Evolutionary conservation across 768 basidiomycete species (phyloP).

Genomic region (Lactarius hengduanensis): DNA sequence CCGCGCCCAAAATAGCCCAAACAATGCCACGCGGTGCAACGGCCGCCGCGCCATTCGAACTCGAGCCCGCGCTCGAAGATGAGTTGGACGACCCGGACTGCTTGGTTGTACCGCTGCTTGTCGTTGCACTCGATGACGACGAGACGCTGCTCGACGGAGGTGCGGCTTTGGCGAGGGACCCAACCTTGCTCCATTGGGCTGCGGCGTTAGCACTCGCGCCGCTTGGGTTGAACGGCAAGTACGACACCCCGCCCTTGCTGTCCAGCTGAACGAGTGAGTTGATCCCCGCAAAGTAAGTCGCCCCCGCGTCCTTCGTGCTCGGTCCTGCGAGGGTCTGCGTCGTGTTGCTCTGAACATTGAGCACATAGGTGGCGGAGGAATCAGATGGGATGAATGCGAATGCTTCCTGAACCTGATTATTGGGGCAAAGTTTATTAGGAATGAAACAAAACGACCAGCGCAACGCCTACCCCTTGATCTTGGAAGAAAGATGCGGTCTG

Average conservation of each 20-base stretch:
- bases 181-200: conserved; percentile 50
- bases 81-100: conserved; percentile 30
- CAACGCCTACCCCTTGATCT: conserved; percentile 44
- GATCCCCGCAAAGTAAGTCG: conserved; percentile 63
- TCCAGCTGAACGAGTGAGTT: conserved; percentile 66
- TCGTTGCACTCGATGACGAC: background rate
- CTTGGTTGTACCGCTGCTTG: conserved; percentile 2
- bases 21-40: conserved; percentile 8
- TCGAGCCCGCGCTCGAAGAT: background rate
- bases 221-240: conserved; percentile 55
- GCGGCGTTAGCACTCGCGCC: conserved; percentile 43
- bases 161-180: conserved; percentile 45
- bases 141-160: conserved; percentile 31
- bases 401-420: conserved; percentile 58
- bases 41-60: conserved; percentile 2
- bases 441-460: background rate
- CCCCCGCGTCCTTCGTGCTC: conserved; percentile 52
- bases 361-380: conserved; percentile 65
- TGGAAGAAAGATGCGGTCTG: conserved; percentile 71
- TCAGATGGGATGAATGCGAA: conserved; percentile 80
- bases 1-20: conserved; percentile 6
- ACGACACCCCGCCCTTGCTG: conserved; percentile 57
- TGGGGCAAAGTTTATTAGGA: background rate
- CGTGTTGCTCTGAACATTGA: conserved; percentile 71
- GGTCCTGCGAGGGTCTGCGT: conserved; percentile 64